Evolutionary conservation across 805 yeast genomes (phyloP).

Genomic region (Lachancea kluyveri): DNA sequence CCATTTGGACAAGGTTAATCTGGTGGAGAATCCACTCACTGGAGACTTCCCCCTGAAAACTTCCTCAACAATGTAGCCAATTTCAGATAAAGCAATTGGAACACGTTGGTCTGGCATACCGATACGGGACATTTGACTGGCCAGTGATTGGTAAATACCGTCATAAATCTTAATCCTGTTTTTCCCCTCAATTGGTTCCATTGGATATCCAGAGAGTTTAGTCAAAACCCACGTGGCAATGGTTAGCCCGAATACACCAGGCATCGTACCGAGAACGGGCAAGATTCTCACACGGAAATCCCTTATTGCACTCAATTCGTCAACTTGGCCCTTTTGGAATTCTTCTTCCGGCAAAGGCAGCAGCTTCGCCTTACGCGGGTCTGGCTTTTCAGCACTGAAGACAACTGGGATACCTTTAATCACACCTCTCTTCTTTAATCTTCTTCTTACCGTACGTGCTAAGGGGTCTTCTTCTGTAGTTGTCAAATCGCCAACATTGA

Average conservation of each 20-base stretch:
- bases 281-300: conserved; percentile 91
- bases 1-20: conserved; percentile 83
- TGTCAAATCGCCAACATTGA: conserved; percentile 83
- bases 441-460: conserved; percentile 79
- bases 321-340: conserved; percentile 73
- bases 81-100: conserved; percentile 67
- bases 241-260: conserved; percentile 91
- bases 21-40: conserved; percentile 72
- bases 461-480: conserved; percentile 91
- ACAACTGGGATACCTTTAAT: conserved; percentile 74
- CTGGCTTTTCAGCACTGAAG: conserved; percentile 94
- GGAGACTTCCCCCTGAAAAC: conserved; percentile 91
- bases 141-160: conserved; percentile 70
- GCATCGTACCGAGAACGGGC: conserved; percentile 96
- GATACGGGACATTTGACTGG: conserved; percentile 80
- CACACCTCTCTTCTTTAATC: conserved; percentile 76
- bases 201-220: conserved; percentile 77
- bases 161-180: conserved; percentile 83
- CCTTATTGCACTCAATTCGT: conserved; percentile 76
- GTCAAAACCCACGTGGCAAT: conserved; percentile 81
- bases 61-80: conserved; percentile 82
- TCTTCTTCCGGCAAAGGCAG: conserved; percentile 83
- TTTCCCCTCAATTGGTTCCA: conserved; percentile 87
- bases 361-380: conserved; percentile 83
- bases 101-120: conserved; percentile 68